These are phyloP conservation scores for Aspergillus aculeatinus DNA, from an alignment of 2,329 filamentous ascomycete genomes.

Conservation along the genomic window DNA sequence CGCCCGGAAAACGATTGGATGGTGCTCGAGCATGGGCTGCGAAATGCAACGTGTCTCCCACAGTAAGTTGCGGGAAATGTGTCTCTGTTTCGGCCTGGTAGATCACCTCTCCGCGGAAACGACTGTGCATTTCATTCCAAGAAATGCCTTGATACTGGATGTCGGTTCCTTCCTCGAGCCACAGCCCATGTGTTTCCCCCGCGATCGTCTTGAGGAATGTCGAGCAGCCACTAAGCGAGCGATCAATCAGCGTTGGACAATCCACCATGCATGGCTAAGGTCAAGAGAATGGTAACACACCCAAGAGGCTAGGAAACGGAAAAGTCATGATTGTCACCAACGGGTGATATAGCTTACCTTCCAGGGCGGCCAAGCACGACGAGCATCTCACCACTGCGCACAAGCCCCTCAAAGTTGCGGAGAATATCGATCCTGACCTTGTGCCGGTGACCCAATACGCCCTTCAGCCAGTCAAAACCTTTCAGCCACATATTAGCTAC, in stretches of 20 bases:
- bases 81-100: conserved; percentile 82
- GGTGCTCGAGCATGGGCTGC: conserved; percentile 64
- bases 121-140: conserved; percentile 70
- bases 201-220: conserved; percentile 83
- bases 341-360: conserved; percentile 26
- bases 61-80: conserved; percentile 73
- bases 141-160: conserved; percentile 73
- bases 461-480: conserved; percentile 28
- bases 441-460: conserved; percentile 31
- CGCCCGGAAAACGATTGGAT: conserved; percentile 36
- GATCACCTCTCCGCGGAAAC: conserved; percentile 79
- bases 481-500: conserved; percentile 46
- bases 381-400: conserved; percentile 57
- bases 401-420: conserved; percentile 61
- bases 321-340: background rate
- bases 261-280: background rate
- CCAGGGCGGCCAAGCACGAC: conserved; percentile 54
- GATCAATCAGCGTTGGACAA: background rate
- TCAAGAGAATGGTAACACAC: background rate
- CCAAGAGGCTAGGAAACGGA: background rate
- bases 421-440: conserved; percentile 57
- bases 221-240: conserved; percentile 57
- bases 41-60: conserved; percentile 75
- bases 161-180: conserved; percentile 66
- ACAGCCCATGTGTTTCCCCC: conserved; percentile 78